A percentile compares a stretch with the other conserved stretches of the same genome.
Evolutionary conservation across 108 stramenopile genomes (phyloP).

Genomic region (Conticribra guillardii): DNA sequence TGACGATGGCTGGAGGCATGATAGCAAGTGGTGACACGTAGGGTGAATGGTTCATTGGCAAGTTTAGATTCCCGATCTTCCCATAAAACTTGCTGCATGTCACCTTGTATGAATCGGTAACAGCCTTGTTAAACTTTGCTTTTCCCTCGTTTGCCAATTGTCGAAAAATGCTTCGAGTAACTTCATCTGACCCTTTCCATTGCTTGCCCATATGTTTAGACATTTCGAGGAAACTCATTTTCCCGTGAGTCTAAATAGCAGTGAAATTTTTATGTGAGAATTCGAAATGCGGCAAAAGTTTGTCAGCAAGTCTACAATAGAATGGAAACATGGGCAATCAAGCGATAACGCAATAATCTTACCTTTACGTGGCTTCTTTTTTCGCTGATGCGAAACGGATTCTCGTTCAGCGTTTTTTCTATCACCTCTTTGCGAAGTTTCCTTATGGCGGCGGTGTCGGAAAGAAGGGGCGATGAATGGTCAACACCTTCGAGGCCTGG

Average conservation of each 20-base stretch:
- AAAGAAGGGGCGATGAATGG: neutral
- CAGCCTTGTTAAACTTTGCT: neutral
- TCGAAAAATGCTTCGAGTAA: neutral
- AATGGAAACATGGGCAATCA: too few species aligned
- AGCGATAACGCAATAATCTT: too few species aligned
- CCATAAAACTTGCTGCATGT: neutral
- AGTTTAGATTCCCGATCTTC: too few species aligned
- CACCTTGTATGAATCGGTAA: neutral
- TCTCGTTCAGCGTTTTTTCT: neutral
- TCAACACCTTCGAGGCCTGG: neutral
- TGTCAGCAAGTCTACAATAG: too few species aligned
- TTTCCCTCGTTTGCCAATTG: neutral
- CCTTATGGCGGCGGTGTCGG: neutral
- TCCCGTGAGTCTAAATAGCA: too few species aligned
- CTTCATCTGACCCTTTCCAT: neutral
- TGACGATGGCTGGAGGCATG: too few species aligned
- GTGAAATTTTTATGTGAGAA: too few species aligned
- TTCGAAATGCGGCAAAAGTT: too few species aligned
- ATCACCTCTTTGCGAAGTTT: neutral
- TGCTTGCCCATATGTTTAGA: neutral
- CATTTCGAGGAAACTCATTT: neutral
- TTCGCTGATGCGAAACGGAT: neutral
- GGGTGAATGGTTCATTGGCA: too few species aligned
- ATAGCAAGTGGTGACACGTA: neutral
- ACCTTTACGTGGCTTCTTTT: neutral